A percentile compares a stretch with the other conserved stretches of the same genome.
phyloP scores from a whole-genome alignment of 176 grass and related monocot species.

The Eremochloa ophiuroides region DNA sequence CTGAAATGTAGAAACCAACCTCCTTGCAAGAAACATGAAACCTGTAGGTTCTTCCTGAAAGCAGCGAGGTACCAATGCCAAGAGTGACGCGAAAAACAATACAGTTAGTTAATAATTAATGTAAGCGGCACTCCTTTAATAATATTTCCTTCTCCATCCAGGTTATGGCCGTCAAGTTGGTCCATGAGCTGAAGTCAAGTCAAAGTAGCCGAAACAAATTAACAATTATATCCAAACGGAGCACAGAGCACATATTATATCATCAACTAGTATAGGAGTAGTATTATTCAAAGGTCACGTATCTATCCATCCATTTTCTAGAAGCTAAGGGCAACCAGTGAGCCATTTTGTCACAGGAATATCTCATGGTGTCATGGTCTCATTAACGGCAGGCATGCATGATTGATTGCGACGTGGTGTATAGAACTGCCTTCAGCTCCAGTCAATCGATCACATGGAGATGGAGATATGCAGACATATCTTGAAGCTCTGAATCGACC shows the following conservation, averaged over 20 bases:
- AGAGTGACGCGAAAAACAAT: neutral
- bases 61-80: no score
- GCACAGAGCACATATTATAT: neutral
- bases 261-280: neutral
- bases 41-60: no score
- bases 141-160: neutral
- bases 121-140: neutral
- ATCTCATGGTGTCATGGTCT: conserved; percentile 1
- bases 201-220: neutral
- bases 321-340: neutral
- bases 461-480: neutral
- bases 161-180: neutral
- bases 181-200: conserved; percentile 22
- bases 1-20: no score
- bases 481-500: neutral
- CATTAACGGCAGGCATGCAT: neutral
- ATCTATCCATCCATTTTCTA: neutral
- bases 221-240: neutral
- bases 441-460: neutral
- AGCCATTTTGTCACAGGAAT: neutral
- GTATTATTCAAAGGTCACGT: neutral
- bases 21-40: no score
- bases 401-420: neutral
- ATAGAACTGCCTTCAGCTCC: neutral
- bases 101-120: neutral